Base-by-base conservation (phyloP, 2,329 filamentous ascomycete species). In the Dothistroma septosporum region DNA sequence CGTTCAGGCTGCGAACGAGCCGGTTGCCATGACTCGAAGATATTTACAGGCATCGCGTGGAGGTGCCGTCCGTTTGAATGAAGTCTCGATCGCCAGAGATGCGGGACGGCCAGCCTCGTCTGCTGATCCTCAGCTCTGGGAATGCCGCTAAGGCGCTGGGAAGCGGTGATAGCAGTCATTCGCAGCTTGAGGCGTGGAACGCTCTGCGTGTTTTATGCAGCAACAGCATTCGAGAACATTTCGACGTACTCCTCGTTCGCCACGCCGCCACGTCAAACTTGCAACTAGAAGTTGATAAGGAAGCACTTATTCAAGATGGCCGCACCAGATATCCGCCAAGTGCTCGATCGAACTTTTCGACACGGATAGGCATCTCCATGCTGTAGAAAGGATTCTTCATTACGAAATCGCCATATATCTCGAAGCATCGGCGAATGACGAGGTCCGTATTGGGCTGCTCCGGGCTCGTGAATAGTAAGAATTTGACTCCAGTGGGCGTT, bases 371-470 rank as follows among this genome's bases (percentile, higher is more conserved):
- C 92, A 97, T 99, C 79, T 99, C 94, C 60, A 96, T 82, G 72
- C 94, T 92, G 78, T 97, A 97, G 74, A 99, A 99, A 0, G 94
- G 94, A 76, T 99, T 99, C 82, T 97, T 99, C 91, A 97, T 97
- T 68, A 99, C 94, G 75, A 91, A 97, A 76, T 99, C 94, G 55
- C 91, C 85, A 79, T 97, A 99, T 56, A 97, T 79, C 75, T 97
- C 94, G 75, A 99, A 97, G 70, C 97, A 88, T 75, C 86, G 89
- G 73, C 86, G 84, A 68, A 96, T 87, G 49, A 93, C 88, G 12
- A 85, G 82, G 70, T 97, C 94, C 44, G 95, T 87, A 72, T 95
- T 96, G 53, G 87, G 85, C 79, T 95, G 92, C 66, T 91, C 86
- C 16, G 87, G 87, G 76, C 97, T 94, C 58, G 94, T 97, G 75